These are phyloP conservation scores for Penicillium oxalicum DNA, from an alignment of 2,329 filamentous ascomycete genomes.

Conservation along the genomic window DNA sequence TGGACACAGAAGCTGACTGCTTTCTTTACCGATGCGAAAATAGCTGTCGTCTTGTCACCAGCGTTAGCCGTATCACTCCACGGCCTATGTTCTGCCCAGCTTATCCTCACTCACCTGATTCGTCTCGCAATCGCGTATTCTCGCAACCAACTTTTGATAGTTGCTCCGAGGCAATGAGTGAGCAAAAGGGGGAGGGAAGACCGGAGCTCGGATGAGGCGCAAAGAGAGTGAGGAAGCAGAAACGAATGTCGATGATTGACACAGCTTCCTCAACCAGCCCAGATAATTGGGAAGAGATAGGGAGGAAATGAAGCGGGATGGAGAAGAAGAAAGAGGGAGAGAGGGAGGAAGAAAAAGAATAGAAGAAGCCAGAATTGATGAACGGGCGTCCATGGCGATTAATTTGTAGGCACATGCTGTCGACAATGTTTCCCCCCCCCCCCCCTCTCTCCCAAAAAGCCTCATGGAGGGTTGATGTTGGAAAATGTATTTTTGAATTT, in stretches of 20 bases:
- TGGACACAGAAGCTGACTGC: too few relatives aligned
- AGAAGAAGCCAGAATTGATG: slow-evolving; percentile 6
- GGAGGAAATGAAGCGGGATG: slow-evolving; percentile 11
- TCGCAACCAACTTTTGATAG: too few relatives aligned
- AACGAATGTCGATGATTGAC: slow-evolving; percentile 22
- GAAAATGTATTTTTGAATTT: too few relatives aligned
- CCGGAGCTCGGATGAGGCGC: slow-evolving; percentile 1
- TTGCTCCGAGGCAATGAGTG: too few relatives aligned
- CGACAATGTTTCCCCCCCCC: neutral
- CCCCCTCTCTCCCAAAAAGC: slow-evolving; percentile 4
- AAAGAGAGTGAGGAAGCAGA: slow-evolving; percentile 12
- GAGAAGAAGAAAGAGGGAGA: slow-evolving; percentile 11
- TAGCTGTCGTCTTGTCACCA: too few relatives aligned
- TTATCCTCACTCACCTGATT: too few relatives aligned
- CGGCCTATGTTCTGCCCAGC: too few relatives aligned
- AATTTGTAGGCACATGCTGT: slow-evolving; percentile 26
- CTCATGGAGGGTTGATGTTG: slow-evolving; percentile 6
- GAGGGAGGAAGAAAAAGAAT: slow-evolving; percentile 6
- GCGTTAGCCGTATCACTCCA: too few relatives aligned
- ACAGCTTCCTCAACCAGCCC: slow-evolving; percentile 21
- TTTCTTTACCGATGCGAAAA: too few relatives aligned
- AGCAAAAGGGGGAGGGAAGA: too few relatives aligned
- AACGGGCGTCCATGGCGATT: slow-evolving; percentile 13
- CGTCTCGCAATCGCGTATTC: too few relatives aligned
- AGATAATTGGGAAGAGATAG: slow-evolving; percentile 10